phyloP scores from a whole-genome alignment of 2,329 filamentous ascomycete species.

The Exophiala sp. region DNA sequence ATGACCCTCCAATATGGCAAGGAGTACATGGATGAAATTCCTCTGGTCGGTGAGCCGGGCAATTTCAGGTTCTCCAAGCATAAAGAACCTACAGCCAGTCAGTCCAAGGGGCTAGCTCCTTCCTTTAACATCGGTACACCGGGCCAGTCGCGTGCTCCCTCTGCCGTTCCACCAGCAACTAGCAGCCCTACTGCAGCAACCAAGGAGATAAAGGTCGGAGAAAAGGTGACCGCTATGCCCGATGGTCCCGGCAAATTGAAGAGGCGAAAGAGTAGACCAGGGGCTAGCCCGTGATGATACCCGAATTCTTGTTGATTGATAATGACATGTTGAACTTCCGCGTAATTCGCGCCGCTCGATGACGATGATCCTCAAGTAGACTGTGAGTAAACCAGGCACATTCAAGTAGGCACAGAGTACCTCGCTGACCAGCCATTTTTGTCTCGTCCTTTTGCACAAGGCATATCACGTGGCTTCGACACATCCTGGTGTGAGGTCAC shows the following conservation, averaged over 20 bases:
- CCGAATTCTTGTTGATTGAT: no score
- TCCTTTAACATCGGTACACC: constrained; percentile 7
- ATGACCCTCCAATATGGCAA: constrained; percentile 51
- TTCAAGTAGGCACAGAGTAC: no score
- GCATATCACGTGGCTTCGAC: no score
- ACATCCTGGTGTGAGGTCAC: no score
- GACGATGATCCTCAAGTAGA: no score
- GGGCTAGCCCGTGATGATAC: constrained; percentile 17
- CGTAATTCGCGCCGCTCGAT: no score
- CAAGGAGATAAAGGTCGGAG: constrained; percentile 5
- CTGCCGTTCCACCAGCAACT: constrained; percentile 7
- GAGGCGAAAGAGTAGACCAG: constrained; percentile 21
- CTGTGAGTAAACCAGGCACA: no score
- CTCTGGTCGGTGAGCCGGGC: constrained; percentile 57
- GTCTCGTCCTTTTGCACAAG: no score
- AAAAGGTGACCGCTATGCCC: constrained; percentile 1
- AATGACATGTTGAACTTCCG: no score
- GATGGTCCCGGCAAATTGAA: constrained; percentile 16
- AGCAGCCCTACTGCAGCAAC: neutral
- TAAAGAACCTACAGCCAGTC: constrained; percentile 29
- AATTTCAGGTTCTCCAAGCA: constrained; percentile 51
- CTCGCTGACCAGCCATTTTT: no score
- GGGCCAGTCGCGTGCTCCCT: constrained; percentile 17
- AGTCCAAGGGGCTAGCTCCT: constrained; percentile 5
- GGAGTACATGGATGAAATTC: constrained; percentile 60